Conservation (phyloP, 257 asterid genomes). For the Plantago elongata region DNA sequence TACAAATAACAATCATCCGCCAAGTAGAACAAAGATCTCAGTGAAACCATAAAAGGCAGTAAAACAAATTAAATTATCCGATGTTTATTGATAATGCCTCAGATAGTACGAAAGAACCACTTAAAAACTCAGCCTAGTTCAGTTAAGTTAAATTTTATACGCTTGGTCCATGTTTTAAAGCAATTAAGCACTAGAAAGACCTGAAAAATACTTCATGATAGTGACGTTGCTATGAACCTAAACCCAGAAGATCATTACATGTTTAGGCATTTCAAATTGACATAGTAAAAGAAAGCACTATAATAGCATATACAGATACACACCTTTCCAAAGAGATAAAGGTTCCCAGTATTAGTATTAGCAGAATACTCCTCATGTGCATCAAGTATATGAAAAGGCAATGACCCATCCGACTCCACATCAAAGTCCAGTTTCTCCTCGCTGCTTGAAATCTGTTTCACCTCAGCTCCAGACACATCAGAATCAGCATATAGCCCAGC, state of each 20-base stretch:
- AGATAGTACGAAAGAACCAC: too few species aligned
- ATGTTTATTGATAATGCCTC: too few species aligned
- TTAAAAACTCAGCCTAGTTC: too few species aligned
- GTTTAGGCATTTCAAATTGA: neutral
- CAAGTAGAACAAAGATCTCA: neutral
- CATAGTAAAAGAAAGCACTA: neutral
- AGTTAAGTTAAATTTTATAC: too few species aligned
- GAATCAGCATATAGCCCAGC: constrained; percentile 35
- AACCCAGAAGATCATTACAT: too few species aligned
- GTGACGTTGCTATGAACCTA: too few species aligned
- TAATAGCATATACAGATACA: constrained; percentile 9
- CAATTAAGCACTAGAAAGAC: too few species aligned
- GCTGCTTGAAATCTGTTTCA: constrained; percentile 25
- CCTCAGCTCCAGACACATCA: constrained; percentile 26
- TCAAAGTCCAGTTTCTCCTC: constrained; percentile 67
- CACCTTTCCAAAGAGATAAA: constrained; percentile 97
- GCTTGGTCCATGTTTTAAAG: too few species aligned
- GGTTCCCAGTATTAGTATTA: constrained; percentile 62
- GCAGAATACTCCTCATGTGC: constrained; percentile 76
- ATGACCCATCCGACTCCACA: constrained; percentile 66
- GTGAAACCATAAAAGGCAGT: constrained; percentile 3
- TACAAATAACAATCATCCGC: neutral
- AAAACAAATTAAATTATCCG: neutral
- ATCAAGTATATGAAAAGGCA: constrained; percentile 87
- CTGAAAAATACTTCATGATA: too few species aligned